Base-by-base conservation (phyloP, 345 rosid species). In the Gossypium sturtianum region DNA sequence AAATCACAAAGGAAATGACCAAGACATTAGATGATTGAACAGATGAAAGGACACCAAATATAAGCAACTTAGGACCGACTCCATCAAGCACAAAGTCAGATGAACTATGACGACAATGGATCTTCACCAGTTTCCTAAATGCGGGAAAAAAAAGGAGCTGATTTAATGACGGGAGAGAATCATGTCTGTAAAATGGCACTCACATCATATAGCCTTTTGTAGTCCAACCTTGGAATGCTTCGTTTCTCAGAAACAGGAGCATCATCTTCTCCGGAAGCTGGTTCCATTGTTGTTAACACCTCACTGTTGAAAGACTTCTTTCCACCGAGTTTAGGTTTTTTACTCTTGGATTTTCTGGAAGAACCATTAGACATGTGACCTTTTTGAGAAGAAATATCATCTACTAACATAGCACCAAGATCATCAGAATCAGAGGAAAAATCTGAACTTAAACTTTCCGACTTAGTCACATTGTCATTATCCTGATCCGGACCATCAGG, bases 201-300 rank as follows among this genome's bases (percentile, higher is more conserved):
- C 85, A 96, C 99, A 82, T 90, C 94, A 79, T 90, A 84, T 25
- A 96, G 81, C 79, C 80, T 90, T 85, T 89, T 96, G 93, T 96
- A 96, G 88, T 96, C 95, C 86, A 93, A 84, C 80, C 92, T 87
- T 70, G 84, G 86, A 60, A 86, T 80, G 65, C 74, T 82, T 83
- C 97, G 89, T 80, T 83, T 91, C 53, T 66, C 81, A 34, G 82
- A 77, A 83, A 84, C 78, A 80, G 59, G 64, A 53, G 80, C 76
- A 62, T 53, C 89, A 75, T 86, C 89, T 74, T 78, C 72, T 63
- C 66, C 77, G 56, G 65, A 61, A 75, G 85, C 86, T 41, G 82
- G 74, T 79, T 85, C 91, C 62, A 74, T 44, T 52, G 70, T 58
- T 48, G 89, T 75, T 66, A 78, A 72, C 52, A 75, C 73, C 61